Percentiles rank a stretch among this genome's conserved stretches.
These are phyloP conservation scores for Penicillium digitatum DNA, from an alignment of 2,329 filamentous ascomycete species.

Conservation along the genomic window DNA sequence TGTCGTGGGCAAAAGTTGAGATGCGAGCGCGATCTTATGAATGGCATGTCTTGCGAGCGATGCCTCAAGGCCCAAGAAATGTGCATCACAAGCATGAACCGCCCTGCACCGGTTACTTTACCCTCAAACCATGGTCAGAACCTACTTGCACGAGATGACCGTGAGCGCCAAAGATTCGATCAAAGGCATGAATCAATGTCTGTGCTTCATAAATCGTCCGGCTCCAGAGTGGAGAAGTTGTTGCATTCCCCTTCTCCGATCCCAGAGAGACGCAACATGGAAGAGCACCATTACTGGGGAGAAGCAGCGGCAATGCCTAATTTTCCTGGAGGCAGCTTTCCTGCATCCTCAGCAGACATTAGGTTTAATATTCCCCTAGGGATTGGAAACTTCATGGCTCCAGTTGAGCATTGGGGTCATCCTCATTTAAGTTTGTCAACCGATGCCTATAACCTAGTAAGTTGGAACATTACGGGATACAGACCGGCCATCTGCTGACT, in stretches of 20 bases:
- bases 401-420: not conserved
- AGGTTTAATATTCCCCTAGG: not conserved
- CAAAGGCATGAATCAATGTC: slow-evolving; percentile 3
- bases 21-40: slow-evolving; percentile 22
- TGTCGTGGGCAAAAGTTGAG: slow-evolving; percentile 25
- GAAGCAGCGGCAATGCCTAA: not conserved
- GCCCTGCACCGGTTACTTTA: slow-evolving; percentile 6
- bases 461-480: not conserved
- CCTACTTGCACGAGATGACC: not conserved
- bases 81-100: slow-evolving; percentile 21
- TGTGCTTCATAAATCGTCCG: slow-evolving; percentile 14
- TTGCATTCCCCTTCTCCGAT: not conserved
- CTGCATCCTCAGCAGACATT: not conserved
- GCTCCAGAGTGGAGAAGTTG: slow-evolving; percentile 10
- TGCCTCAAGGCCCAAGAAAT: slow-evolving; percentile 25
- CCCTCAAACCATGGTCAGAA: not conserved
- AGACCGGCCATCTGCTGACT: not conserved
- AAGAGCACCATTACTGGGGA: slow-evolving; percentile 4
- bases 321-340: not conserved
- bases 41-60: slow-evolving; percentile 22
- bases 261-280: not conserved
- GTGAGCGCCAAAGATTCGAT: not conserved
- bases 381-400: not conserved
- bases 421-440: not conserved
- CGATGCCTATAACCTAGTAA: not conserved